phyloP scores from a whole-genome alignment of 2,329 filamentous ascomycete species.

The Rutstroemia sydowiana region DNA sequence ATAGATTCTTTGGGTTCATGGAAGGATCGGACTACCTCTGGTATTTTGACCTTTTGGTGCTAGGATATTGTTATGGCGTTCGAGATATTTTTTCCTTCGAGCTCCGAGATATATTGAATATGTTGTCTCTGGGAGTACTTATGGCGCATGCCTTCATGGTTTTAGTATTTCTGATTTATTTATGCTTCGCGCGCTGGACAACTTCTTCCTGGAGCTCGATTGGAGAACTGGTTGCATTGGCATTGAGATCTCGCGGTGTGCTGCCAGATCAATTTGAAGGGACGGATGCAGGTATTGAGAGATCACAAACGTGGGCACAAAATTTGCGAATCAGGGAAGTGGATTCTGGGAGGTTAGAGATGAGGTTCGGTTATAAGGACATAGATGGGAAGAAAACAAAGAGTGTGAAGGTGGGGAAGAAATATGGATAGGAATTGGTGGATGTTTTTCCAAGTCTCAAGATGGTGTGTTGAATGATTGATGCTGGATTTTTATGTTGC shows the following conservation, averaged over 20 bases:
- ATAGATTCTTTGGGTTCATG: too few relatives aligned
- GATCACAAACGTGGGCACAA: neutral
- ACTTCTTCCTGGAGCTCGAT: neutral
- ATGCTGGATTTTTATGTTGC: neutral
- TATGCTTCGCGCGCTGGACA: neutral
- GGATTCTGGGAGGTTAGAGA: neutral
- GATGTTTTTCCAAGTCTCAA: too few relatives aligned
- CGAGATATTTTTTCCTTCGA: too few relatives aligned
- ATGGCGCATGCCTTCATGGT: neutral
- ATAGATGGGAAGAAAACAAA: neutral
- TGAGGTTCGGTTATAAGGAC: neutral
- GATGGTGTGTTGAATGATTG: too few relatives aligned
- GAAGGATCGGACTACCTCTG: too few relatives aligned
- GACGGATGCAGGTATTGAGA: neutral
- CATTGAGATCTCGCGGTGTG: neutral
- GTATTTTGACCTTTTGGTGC: neutral
- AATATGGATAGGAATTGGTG: too few relatives aligned
- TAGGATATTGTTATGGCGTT: neutral
- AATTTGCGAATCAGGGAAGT: neutral
- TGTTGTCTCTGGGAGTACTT: neutral
- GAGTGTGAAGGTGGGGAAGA: neutral
- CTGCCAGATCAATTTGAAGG: neutral
- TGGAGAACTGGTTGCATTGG: neutral
- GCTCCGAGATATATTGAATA: neutral
- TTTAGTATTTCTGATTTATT: neutral